Evolutionary conservation across 2,329 filamentous ascomycete species (phyloP).

Genomic region (Fusarium sacchari): DNA sequence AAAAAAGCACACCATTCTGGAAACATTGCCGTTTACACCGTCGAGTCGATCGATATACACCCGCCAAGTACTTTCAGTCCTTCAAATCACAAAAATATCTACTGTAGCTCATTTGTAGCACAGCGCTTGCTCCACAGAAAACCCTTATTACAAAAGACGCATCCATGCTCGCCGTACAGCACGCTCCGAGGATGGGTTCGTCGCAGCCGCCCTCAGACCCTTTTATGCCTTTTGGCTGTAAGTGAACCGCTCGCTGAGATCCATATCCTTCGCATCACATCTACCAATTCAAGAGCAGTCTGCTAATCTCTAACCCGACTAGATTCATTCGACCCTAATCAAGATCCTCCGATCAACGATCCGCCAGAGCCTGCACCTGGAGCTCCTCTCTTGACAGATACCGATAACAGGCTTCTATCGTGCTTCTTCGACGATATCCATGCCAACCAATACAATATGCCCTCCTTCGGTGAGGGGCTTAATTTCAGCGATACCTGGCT

Average conservation of each 20-base stretch:
- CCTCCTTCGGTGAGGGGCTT: constrained; percentile 61
- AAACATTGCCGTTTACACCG: not conserved
- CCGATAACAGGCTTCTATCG: constrained; percentile 67
- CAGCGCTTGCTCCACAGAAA: constrained; percentile 15
- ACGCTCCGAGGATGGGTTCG: constrained; percentile 67
- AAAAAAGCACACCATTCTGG: not conserved
- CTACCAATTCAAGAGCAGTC: not conserved
- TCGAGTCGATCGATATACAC: not conserved
- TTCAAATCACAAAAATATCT: not conserved
- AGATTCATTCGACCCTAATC: constrained; percentile 59
- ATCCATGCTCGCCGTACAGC: constrained; percentile 67
- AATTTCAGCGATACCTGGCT: constrained; percentile 63
- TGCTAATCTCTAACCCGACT: constrained; percentile 44
- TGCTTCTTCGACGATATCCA: constrained; percentile 66
- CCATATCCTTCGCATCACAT: not conserved
- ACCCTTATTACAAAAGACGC: constrained; percentile 47
- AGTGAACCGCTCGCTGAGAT: constrained; percentile 46
- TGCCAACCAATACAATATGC: constrained; percentile 60
- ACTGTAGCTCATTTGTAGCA: constrained; percentile 10
- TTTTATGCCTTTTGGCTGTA: constrained; percentile 75
- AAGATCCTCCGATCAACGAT: constrained; percentile 59
- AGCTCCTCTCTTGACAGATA: constrained; percentile 72
- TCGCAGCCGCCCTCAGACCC: constrained; percentile 63
- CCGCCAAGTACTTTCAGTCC: not conserved
- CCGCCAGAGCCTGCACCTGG: constrained; percentile 72